Conservation (phyloP, 1,284 basidiomycete genomes). For the Coniferiporia sulphurascens region DNA sequence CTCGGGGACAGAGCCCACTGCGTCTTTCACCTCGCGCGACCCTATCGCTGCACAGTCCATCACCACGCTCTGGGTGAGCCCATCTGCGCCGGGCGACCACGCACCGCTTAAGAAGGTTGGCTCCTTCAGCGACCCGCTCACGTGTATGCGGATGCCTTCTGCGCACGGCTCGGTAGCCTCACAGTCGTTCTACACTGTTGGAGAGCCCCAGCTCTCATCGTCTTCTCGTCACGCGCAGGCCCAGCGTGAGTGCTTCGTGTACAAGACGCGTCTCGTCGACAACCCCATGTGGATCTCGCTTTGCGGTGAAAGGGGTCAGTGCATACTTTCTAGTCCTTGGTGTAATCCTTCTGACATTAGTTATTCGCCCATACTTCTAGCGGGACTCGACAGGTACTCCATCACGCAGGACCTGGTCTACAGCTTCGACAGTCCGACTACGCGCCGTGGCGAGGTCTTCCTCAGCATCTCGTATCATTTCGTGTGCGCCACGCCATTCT, state of each 20-base stretch:
- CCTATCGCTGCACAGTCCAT: conserved; percentile 14
- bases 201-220: not conserved
- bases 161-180: not conserved
- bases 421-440: conserved; percentile 4
- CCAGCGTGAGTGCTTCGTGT: conserved; percentile 12
- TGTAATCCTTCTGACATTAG: not conserved
- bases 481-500: not conserved
- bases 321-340: not conserved
- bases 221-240: not conserved
- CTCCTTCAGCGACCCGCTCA: conserved; percentile 1
- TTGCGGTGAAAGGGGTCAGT: conserved; percentile 10
- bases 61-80: conserved; percentile 2
- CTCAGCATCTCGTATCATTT: conserved; percentile 14
- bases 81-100: not conserved
- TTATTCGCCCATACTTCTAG: not conserved
- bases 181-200: not conserved
- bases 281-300: conserved; percentile 6
- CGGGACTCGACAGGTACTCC: conserved; percentile 7
- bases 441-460: conserved; percentile 11
- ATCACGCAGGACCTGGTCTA: conserved; percentile 14
- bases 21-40: conserved; percentile 12
- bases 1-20: not conserved
- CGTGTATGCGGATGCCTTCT: conserved; percentile 5
- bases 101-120: not conserved
- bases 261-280: conserved; percentile 9